A percentile compares a stretch with the other conserved stretches of the same genome.
These are phyloP conservation scores for Geotrichum cucujoidarum DNA, from an alignment of 1,139 yeast genomes.

Conservation along the genomic window DNA sequence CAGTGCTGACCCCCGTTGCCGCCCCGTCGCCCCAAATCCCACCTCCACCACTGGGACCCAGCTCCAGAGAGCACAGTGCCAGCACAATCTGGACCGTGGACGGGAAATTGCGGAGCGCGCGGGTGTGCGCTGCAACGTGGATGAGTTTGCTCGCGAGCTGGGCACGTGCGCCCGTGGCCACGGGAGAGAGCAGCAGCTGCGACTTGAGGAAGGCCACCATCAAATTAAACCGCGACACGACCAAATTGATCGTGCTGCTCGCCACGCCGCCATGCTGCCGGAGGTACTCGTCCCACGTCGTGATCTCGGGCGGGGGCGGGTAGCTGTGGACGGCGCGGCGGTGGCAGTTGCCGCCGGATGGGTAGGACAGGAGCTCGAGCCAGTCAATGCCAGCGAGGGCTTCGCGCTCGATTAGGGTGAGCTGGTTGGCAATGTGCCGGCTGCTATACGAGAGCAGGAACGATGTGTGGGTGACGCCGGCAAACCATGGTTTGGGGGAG, in stretches of 20 bases:
- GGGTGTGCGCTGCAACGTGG: conserved; percentile 68
- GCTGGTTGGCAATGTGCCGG: conserved; percentile 61
- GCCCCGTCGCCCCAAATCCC: conserved; percentile 63
- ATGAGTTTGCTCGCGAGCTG: conserved; percentile 75
- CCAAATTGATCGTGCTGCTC: conserved; percentile 66
- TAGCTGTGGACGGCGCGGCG: conserved; percentile 32
- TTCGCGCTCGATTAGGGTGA: conserved; percentile 83
- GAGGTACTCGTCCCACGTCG: conserved; percentile 79
- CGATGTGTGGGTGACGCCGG: conserved; percentile 55
- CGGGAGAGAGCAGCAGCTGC: conserved; percentile 68
- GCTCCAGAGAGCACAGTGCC: conserved; percentile 44
- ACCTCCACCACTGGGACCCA: conserved; percentile 58
- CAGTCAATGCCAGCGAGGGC: conserved; percentile 82
- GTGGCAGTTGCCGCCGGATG: conserved; percentile 58
- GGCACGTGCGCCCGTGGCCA: conserved; percentile 53
- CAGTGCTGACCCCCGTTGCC: conserved; percentile 48
- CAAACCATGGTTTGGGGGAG: background rate
- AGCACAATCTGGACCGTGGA: conserved; percentile 82
- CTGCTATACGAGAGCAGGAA: conserved; percentile 72
- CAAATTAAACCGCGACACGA: conserved; percentile 78
- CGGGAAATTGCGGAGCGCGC: conserved; percentile 69
- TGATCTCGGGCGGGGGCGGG: too few relatives aligned
- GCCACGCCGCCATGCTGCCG: conserved; percentile 49
- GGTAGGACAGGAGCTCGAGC: conserved; percentile 72
- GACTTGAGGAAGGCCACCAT: conserved; percentile 88